Base-by-base conservation (phyloP, 1,139 yeast species). In the Pichia sp. region DNA sequence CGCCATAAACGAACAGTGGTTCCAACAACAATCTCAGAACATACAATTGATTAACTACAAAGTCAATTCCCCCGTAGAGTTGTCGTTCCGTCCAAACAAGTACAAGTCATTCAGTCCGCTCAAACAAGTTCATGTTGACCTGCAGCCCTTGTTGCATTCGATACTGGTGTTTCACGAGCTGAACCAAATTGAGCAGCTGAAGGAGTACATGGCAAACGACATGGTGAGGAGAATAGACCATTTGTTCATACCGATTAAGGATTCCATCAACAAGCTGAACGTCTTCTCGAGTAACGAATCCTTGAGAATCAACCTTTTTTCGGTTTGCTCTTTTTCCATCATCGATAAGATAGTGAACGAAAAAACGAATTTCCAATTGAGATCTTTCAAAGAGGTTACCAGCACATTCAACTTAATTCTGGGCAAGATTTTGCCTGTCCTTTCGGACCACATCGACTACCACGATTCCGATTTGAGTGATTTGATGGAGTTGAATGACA, bases 41-140 rank as follows among this genome's bases (percentile, higher is more conserved):
- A 65, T 70, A 47, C 74, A 78, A 19, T 75, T 87, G 53, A 68
- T 74, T 12, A 75, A 79, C 19, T 90, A 81, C 65, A 84, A 85
- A 62, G 79, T 91, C 57, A 90, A 90, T 65, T 87, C 96, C 0
- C 89, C 96, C 0, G 88, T 90, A 7, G 98, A 91, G 66, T 53
- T 55, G 21, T 58, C 70, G 4, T 54, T 68, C 28, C 57, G 73
- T 68, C 48, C 58, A 1, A 66, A 62, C n/a, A 65, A 70, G 26
- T 52, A 55, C 41, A 51, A 58, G 42, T 55, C 52, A 54, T 73
- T 77, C 54, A 74, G 78, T 56, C 72, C 82, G 0, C 69, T 81
- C 42, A 66, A 73, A 5, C 80, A 79, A 54, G 68, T 70, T 9
- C 66, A 68, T 12, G 74, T 86, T 31, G 83, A 84, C 53, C 69